Evolutionary conservation across 345 rosid genomes (phyloP), one percentile per base, ranked within the genome.

Genomic region (Melaleuca alternifolia): DNA sequence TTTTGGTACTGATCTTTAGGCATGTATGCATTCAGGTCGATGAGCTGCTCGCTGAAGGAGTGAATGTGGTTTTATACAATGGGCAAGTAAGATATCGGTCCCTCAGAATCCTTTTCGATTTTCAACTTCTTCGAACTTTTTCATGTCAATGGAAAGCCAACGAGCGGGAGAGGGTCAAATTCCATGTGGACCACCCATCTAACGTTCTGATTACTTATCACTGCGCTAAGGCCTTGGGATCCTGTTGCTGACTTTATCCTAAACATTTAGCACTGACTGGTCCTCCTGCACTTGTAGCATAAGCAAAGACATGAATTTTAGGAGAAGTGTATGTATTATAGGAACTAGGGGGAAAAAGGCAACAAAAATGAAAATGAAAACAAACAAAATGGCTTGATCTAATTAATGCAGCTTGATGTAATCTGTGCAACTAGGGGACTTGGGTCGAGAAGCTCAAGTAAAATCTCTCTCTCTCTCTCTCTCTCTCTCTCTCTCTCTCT

Each of bases 401-500:
- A 53, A 51, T 23, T 87, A 13, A 12, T 54, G 88, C 87, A 96
- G 99, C 93, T 96, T 89, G 98, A 97, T 93, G 84, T 96, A 23
- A 95, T 96, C 26, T 97, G 98, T 89, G 89, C 98, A 89, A 94
- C 97, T 84, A 94, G 89, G 98, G 99, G 41, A 91, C 95, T 56
- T 97, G 99, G 99, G 89, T 97, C 85, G 92, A 90, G 83, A 97
- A 97, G 89, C 98, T 97, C 87, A 94, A 92, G 99, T 97, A 92
- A 85, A 92, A 54, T 21, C 37, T 57, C 75, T 4, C 24, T 50
- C 10, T 3, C 15, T n/a, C 11, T 13, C 11, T 44, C 76, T n/a
- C 21, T 20, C 20, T 52, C 62, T 20, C 46, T 6, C 51, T 81
- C 14, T 51, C n/a, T 46, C 57, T 61, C 26, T 28, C 37, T n/a